Base-by-base conservation (phyloP, 2,329 filamentous ascomycete species). In the Colletotrichum sp. region DNA sequence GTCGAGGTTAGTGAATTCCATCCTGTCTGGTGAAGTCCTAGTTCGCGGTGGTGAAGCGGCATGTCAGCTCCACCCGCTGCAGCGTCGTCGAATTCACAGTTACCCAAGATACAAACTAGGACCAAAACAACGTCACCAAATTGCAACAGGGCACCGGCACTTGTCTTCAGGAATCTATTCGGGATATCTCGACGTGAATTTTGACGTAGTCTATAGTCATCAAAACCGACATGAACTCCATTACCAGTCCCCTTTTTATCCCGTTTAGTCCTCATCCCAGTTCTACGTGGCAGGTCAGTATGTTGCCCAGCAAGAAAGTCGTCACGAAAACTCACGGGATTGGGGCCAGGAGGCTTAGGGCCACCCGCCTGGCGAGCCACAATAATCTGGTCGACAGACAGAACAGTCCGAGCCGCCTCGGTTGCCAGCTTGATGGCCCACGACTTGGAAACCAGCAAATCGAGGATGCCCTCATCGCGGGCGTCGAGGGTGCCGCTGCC, bases 311-410 rank as follows among this genome's bases (percentile, higher is more conserved):
- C 55, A 43, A 5, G 15, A 21, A 54, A 3, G 24, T 27, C 3
- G 29, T 29, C 65, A 51, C 11, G 34, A 11, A 47, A 67, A 84
- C 87, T 81, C 81, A 89, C 87, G 59, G 96, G 93, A 86, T 98
- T 98, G 78, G 95, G 97, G 61, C 94, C 96, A 34, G 97, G 97
- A 70, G 96, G 96, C 90, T 99, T 99, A 27, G 97, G 97, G 47
- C 97, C 97, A 81, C 97, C 97, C 62, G 97, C 97, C 87, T 98
- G 97, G 86, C 96, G 92, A 76, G 97, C 96, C 72, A 99, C 97
- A 82, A 99, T 99, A 82, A 99, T 99, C 87, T 99, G 97, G 85
- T 99, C 97, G 51, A 99, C 97, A 62, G 95, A 98, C 77, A 99
- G 88, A 34, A 99, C 94, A 62, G 97, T 99, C 80, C 97, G 91